Evolutionary conservation across 352 stramenopile genomes (phyloP), one percentile per base, ranked within the genome.

Genomic region (Phytophthora lateralis): DNA sequence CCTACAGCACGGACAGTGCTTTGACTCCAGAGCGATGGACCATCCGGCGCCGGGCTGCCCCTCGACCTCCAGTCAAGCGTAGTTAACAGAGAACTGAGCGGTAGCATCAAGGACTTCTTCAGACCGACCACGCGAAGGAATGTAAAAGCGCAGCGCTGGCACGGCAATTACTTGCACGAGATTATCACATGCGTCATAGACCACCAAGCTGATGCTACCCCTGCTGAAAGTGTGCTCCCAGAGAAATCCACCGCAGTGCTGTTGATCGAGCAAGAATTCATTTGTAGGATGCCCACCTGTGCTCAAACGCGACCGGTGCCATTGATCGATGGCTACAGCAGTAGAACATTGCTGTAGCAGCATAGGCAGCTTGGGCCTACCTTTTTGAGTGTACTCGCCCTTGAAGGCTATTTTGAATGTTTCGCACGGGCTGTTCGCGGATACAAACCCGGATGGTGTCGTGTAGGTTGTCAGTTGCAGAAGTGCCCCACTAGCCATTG

Each of bases 271-370:
- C 21, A 17, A 37, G 21, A 24, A 55, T 34, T 2, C 34, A 18
- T 3, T 14, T 24, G 32, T 26, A 14, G 20, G 4, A n/a, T 21
- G 34, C 11, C 17, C 17, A 30, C 5, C 18, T 42, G 9, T 29
- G n/a, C 30, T 32, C 4, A 37, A 55, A 55, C 7, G 14, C 21
- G 3, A 55, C 5, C 21, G 20, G 12, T 29, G 32, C 32, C 48
- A 55, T 55, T 17, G 48, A 45, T n/a, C 32, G 48, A 26, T 55
- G 34, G 9, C 48, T 46, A n/a, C 32, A 45, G 48, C 48, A 45
- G 34, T 45, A 1, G 5, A 15, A 1, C 34, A 45, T 10, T 46
- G 48, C 6, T 37, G 32, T n/a, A 55, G 34, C 14, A 55, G 21
- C 6, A 55, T 3, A 27, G 29, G 34, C 5, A 46, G 18, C 17